Evolutionary conservation across 75 land plant species (phyloP), one percentile per base, ranked within the genome.

Genomic region (Sequoia sempervirens): DNA sequence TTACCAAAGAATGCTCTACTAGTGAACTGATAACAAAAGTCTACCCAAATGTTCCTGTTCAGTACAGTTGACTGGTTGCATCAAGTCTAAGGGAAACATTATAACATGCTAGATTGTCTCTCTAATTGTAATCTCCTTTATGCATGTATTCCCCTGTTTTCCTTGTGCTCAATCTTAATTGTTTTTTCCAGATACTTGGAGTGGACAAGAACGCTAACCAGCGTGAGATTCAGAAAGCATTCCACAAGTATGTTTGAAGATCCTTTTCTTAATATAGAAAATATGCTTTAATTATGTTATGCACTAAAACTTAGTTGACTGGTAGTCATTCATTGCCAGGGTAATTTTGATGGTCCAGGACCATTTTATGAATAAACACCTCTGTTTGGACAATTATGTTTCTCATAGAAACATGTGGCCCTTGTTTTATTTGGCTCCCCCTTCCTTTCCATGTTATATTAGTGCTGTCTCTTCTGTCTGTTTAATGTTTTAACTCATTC

Each of bases 161-260:
- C 13, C 30, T 18, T 78, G 50, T 26, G 50, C 50, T 26, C 32
- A 78, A 78, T 45, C 11, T 78, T 78, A 4, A 78, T 45, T 45
- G 40, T 26, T n/a, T 78, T 54, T 81, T 30, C 30, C 93, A 97
- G 99, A 91, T 94, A 85, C 91, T 97, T 41, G 99, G 98, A 30
- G 94, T 97, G n/a, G 98, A 97, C n/a, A 85, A 86, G 75, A 92
- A 85, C 80, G 98, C 98, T 18, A 92, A 91, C 81, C 96, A 94
- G 80, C 90, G 98, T 18, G 98, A 95, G n/a, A 94, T 97, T 80
- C 94, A 97, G 89, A 97, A 97, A 87, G 99, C 99, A 38, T 97
- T 95, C 79, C 99, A 97, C 89, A 97, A 93, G 99, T 95, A 87
- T 79, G 93, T 70, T 40, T 1, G 40, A 52, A 84, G 47, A 18